Evolutionary conservation across 208 protist species (phyloP).

Genomic region (Novymonas esmeraldas): DNA sequence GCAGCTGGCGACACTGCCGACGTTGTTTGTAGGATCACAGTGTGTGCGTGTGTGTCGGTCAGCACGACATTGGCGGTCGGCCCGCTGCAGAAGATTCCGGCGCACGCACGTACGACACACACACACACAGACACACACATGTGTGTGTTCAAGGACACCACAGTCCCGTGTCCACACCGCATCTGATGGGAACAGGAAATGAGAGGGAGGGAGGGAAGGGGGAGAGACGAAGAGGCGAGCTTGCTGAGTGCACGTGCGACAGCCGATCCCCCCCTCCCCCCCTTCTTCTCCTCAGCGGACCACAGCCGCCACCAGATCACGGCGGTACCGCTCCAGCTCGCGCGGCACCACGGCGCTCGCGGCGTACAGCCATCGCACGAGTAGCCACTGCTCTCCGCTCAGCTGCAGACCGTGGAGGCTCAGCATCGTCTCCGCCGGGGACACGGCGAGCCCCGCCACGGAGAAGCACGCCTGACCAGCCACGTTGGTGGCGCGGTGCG

Average conservation of each 20-base stretch:
- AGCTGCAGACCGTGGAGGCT: constrained; percentile 42
- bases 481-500: constrained; percentile 14
- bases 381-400: constrained; percentile 36
- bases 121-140: background rate
- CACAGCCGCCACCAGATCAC: constrained; percentile 32
- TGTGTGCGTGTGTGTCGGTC: too few relatives aligned
- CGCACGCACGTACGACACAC: too few relatives aligned
- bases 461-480: constrained; percentile 33
- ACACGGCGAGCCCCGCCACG: constrained; percentile 35
- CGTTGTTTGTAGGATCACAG: too few relatives aligned
- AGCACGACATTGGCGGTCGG: too few relatives aligned
- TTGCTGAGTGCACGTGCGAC: too few relatives aligned
- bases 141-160: background rate
- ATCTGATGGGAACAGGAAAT: background rate
- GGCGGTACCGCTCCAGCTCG: constrained; percentile 49
- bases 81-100: too few relatives aligned
- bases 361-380: constrained; percentile 48
- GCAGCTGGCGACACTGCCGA: too few relatives aligned
- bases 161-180: too few relatives aligned
- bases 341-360: constrained; percentile 28
- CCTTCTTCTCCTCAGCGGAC: background rate
- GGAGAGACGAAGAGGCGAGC: background rate
- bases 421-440: constrained; percentile 34
- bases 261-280: background rate
- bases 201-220: background rate